Evolutionary conservation across 2,329 filamentous ascomycete species (phyloP).

Genomic region (Fusarium dimerum): DNA sequence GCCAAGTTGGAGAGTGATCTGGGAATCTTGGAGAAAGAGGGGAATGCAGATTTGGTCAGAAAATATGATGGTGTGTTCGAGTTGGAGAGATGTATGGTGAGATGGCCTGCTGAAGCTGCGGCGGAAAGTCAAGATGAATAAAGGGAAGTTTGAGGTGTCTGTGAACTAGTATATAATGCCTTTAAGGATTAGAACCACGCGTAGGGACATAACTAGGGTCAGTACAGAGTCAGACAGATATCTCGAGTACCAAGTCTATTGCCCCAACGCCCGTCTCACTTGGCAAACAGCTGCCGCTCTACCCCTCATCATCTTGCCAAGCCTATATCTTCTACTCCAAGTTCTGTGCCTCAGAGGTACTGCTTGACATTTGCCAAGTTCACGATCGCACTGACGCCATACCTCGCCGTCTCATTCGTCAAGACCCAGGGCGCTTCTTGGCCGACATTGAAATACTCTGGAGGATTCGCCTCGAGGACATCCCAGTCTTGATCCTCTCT

Average conservation of each 20-base stretch:
- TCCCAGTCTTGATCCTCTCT: constrained; percentile 5
- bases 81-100: neutral
- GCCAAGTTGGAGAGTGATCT: constrained; percentile 6
- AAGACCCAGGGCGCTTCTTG: constrained; percentile 14
- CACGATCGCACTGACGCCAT: constrained; percentile 15
- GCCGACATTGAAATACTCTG: constrained; percentile 12
- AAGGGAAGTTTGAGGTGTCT: neutral
- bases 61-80: neutral
- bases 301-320: neutral
- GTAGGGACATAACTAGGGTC: neutral
- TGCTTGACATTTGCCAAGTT: constrained; percentile 16
- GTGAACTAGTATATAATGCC: neutral
- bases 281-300: no score
- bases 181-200: neutral
- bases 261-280: neutral
- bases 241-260: neutral
- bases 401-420: constrained; percentile 17
- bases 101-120: neutral
- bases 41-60: neutral
- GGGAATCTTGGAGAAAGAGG: neutral
- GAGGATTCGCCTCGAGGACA: constrained; percentile 2
- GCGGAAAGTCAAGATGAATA: neutral
- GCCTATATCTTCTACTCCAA: neutral
- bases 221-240: no score
- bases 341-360: constrained; percentile 2